Base-by-base conservation (phyloP, 2,329 filamentous ascomycete species). In the Verticillium tricorpus region DNA sequence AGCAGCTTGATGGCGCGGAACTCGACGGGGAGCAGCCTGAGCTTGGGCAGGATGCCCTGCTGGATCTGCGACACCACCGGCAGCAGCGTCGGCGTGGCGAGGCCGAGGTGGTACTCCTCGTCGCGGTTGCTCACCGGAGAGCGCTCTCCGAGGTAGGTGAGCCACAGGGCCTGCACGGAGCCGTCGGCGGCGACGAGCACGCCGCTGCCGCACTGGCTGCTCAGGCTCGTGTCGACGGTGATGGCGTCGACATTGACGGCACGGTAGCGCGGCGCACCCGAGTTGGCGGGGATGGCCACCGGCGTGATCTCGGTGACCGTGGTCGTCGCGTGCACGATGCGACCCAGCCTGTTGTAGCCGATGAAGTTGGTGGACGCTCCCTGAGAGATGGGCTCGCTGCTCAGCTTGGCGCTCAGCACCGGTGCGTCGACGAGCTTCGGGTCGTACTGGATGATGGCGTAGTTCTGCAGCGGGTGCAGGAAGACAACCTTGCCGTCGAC, bases 281-380 rank as follows among this genome's bases (percentile, higher is more conserved):
- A 89, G 76, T 96, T 98, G 31, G 95, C 93, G 0, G 95, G 96
- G 64, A 99, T 98, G 0, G 93, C 92, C 3, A 98, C 95, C 2
- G 95, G 95, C 12, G 94, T 98, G 70, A 99, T 96, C 74, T 99
- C 95, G 0, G 96, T 99, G 15, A 99, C 93, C 0, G 90, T 92
- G 0, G 95, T 98, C 69, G 96, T 93, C 5, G 93, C 91, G 68
- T 97, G 92, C 4, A 98, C 94, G 50, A 97, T 92, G 39, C 94
- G 88, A 64, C 94, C 89, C 67, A 97, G 98, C 67, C 96, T 89
- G 73, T 99, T 99, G 80, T 97, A 96, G n/a, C 95, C 96, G 65
- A 99, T 90, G 76, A 99, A 99, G 67, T 97, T 93, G 0, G 93
- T 97, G 62, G 94, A 90, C 57, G 93, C 92, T 39, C 95, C 95